A percentile compares a stretch with the other conserved stretches of the same genome.
Conservation (phyloP, 1,284 basidiomycete genomes). For the Gomphus sp. region DNA sequence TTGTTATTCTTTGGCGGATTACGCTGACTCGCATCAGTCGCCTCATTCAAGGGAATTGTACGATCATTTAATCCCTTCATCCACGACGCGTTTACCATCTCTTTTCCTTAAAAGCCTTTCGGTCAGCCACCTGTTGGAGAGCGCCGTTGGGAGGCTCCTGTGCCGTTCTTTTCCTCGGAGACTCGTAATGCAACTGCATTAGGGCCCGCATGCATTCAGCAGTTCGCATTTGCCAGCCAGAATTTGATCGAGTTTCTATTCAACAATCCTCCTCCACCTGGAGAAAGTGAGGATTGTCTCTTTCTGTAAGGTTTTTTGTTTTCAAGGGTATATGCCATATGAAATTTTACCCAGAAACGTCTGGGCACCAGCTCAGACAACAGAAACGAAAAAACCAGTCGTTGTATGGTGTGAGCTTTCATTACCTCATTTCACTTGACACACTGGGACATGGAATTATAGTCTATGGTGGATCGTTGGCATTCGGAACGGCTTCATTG, state of each 20-base stretch:
- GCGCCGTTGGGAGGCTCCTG: conserved; percentile 14
- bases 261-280: conserved; percentile 6
- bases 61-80: not conserved
- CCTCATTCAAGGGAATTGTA: conserved; percentile 3
- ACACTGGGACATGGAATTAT: not conserved
- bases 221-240: conserved; percentile 10
- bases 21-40: not conserved
- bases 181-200: conserved; percentile 11
- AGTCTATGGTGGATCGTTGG: conserved; percentile 7
- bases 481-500: conserved; percentile 11
- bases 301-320: conserved; percentile 1
- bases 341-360: conserved; percentile 11
- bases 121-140: conserved; percentile 10
- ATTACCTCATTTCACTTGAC: not conserved
- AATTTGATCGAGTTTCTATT: not conserved
- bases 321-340: not conserved
- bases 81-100: not conserved
- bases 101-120: conserved; percentile 12
- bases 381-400: conserved; percentile 9
- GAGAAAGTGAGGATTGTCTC: conserved; percentile 10
- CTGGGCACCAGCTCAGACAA: conserved; percentile 10
- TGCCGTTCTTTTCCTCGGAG: conserved; percentile 8
- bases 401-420: conserved; percentile 14
- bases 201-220: conserved; percentile 14
- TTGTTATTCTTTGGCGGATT: not conserved